Conservation (phyloP, 352 stramenopile species). For the Pilasporangium apinafurcum region DNA sequence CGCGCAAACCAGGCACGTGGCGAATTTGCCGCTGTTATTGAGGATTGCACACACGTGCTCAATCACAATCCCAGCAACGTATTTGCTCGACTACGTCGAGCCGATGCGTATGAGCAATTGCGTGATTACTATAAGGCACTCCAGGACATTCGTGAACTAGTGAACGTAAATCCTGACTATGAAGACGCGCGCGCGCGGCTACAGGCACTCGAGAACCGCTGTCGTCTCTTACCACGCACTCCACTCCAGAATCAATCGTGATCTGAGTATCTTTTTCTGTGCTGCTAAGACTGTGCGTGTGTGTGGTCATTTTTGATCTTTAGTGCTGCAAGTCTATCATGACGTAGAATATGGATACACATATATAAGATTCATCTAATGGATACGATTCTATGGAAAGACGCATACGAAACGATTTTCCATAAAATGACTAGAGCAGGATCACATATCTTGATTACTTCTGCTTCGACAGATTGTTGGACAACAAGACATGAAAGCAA, state of each 20-base stretch:
- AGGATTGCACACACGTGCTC: slow-evolving; percentile 47
- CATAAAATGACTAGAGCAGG: no score
- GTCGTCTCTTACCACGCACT: slow-evolving; percentile 23
- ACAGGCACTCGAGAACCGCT: slow-evolving; percentile 33
- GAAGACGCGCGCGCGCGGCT: slow-evolving; percentile 37
- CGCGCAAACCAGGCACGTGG: slow-evolving; percentile 44
- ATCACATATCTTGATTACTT: no score
- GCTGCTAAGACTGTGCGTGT: no score
- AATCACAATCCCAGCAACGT: slow-evolving; percentile 40
- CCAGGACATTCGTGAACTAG: slow-evolving; percentile 46
- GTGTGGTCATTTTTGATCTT: no score
- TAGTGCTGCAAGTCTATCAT: no score
- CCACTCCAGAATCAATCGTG: slow-evolving; percentile 10
- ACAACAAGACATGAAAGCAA: no score
- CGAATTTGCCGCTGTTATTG: slow-evolving; percentile 42
- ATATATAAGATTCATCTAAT: no score
- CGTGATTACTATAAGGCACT: slow-evolving; percentile 51
- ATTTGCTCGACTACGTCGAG: slow-evolving; percentile 41
- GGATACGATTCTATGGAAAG: no score
- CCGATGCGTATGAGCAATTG: slow-evolving; percentile 52
- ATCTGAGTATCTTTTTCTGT: no score
- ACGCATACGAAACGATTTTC: no score
- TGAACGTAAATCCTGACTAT: slow-evolving; percentile 47
- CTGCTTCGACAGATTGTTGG: no score
- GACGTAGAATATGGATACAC: no score